Evolutionary conservation across 805 yeast species (phyloP), one percentile per base, ranked within the genome.

Genomic region (Zygosaccharomyces bisporus): DNA sequence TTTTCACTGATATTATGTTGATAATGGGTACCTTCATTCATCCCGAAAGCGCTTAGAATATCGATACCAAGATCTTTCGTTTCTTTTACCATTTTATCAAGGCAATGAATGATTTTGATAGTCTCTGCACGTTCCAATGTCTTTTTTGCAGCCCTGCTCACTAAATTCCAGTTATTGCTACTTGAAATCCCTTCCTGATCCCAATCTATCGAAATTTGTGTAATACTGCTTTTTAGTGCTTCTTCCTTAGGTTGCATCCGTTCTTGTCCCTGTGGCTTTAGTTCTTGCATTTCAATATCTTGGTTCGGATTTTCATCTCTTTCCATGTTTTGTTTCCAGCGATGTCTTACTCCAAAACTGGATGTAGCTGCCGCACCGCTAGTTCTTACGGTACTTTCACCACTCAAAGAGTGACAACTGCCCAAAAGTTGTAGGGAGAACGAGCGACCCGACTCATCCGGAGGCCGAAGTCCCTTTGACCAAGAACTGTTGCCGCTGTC

Each of bases 361-460:
- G 88, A 88, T 52, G 79, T 73, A 4, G 76, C 83, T 30, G 80
- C 79, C 19, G 75, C 63, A 14, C 86, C 86, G 52, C 80, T 77
- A 0, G 84, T 80, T 59, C 80, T 85, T 13, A 80, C 64, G 1
- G 77, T 71, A 35, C 68, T 68, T 0, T 34, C 24, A 19, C 16
- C 39, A 12, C 31, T 27, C 13, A 23, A 43, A 6, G 60, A 29
- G 6, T 73, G 68, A 13, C 73, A 75, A 0, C 95, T 86, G 58
- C 88, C 96, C 34, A 87, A 76, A 57, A 95, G 76, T 48, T 83
- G 90, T 49, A 89, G 74, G 2, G 96, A 87, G 54, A 86, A 80
- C 0, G 93, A 79, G 19, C 89, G 76, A 6, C 89, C 84, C 9
- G 52, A 39, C 30, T 46, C 77, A 44, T 83, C 91, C 61, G 86